phyloP scores from a whole-genome alignment of 2,329 filamentous ascomycete genomes.

The Alternaria angustiovoidea region DNA sequence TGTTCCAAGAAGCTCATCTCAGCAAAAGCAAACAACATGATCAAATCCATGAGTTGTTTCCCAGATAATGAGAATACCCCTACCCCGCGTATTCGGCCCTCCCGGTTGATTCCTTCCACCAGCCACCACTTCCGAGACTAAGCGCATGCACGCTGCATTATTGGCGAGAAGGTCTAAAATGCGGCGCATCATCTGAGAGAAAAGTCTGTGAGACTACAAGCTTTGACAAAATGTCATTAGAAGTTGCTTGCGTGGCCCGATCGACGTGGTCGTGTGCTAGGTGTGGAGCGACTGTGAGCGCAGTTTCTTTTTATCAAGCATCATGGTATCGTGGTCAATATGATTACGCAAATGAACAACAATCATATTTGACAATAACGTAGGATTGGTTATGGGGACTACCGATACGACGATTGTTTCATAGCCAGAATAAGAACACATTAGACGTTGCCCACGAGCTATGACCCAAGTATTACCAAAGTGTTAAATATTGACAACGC shows the following conservation, averaged over 20 bases:
- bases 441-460: neutral
- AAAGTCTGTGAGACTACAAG: neutral
- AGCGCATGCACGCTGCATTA: neutral
- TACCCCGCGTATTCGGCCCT: conserved; percentile 1
- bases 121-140: neutral
- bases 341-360: neutral
- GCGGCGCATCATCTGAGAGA: neutral
- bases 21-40: neutral
- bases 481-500: neutral
- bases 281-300: neutral
- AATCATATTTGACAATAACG: neutral
- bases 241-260: neutral
- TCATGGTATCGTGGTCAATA: no score
- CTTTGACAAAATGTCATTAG: neutral
- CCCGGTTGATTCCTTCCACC: neutral
- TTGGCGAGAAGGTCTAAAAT: neutral
- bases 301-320: neutral
- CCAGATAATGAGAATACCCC: neutral
- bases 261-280: neutral
- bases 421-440: neutral
- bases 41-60: neutral
- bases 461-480: neutral
- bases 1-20: neutral
- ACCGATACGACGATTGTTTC: neutral
- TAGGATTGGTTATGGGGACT: neutral